Base-by-base conservation (phyloP, 176 grass and related monocot genomes). In the Bonia amplexicaulis region DNA sequence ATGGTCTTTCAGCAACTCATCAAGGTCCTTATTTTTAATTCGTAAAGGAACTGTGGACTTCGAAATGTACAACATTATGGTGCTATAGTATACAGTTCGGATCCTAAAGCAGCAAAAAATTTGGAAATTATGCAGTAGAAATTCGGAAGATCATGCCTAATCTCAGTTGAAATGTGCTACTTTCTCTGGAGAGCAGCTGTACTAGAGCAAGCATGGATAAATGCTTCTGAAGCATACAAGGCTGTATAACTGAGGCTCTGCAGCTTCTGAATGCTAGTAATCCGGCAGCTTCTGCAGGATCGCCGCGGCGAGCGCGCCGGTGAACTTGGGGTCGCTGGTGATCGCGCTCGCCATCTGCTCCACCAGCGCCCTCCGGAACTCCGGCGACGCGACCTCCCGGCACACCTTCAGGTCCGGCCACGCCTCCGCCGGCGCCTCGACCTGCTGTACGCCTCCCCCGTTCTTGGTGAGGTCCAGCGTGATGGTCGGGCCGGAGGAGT, bases 321-420 rank as follows among this genome's bases (percentile, higher is more conserved):
- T 92, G 74, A 98, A 98, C 10, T 87, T 80, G 5, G 71, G 41
- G 82, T 98, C 96, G 10, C 59, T 81, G 12, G 88, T 92, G 27
- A 98, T 85, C 68, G 60, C 88, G 35, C 64, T 84, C 0, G 96
- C 87, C 93, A 98, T 94, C 78, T 95, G 80, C 66, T 91, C 92
- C 46, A 84, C 93, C 23, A 98, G 80, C 49, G 87, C 42, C 19
- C 55, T 66, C 80, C 82, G 85, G 70, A 94, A 92, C 70, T 94
- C 93, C 19, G 86, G 84, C 48, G 90, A 91, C 46, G 84, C 79
- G 31, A 91, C 82, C 40, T 93, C 90, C 45, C 48, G 47, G 46
- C 72, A 84, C 80, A 79, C 40, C 76, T 7, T 94, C 31, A 84
- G 22, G 53, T 82, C 59, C 29, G 8, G 45, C 17, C 66, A 17